Evolutionary conservation across 1,139 yeast genomes (phyloP).

Genomic region (Geotrichum reessii): DNA sequence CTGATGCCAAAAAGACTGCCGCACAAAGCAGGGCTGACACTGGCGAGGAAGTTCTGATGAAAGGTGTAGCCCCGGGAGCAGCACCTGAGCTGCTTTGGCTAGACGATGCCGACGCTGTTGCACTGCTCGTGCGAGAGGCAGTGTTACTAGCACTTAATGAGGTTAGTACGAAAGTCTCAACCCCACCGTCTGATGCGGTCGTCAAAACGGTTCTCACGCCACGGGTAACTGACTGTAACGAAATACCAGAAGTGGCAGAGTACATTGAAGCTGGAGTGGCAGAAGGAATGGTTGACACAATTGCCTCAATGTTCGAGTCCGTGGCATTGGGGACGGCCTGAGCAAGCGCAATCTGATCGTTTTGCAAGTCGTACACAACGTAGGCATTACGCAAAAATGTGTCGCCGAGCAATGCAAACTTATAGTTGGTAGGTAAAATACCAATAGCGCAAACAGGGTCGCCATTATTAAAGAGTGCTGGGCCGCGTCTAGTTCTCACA

Average conservation of each 20-base stretch:
- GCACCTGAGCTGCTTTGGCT: background rate
- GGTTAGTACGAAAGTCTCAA: background rate
- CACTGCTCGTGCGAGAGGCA: background rate
- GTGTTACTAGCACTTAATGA: background rate
- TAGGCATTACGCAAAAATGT: slow-evolving; percentile 70
- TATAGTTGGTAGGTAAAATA: slow-evolving; percentile 25
- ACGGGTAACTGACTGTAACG: slow-evolving; percentile 1
- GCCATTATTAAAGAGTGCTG: slow-evolving; percentile 24
- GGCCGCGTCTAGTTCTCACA: slow-evolving; percentile 18
- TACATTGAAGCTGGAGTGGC: slow-evolving; percentile 15
- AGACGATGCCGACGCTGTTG: slow-evolving; percentile 6
- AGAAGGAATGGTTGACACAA: slow-evolving; percentile 19
- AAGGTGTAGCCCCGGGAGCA: no score
- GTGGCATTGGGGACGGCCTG: slow-evolving; percentile 41
- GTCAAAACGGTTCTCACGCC: background rate
- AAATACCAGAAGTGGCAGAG: slow-evolving; percentile 11
- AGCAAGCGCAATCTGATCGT: slow-evolving; percentile 60
- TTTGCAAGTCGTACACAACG: slow-evolving; percentile 71
- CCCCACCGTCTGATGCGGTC: slow-evolving; percentile 2
- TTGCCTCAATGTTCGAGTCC: slow-evolving; percentile 24
- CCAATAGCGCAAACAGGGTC: slow-evolving; percentile 31
- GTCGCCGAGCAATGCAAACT: slow-evolving; percentile 54
- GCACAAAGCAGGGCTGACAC: no score
- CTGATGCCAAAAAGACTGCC: no score
- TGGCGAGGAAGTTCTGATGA: no score